Conservation (phyloP, 2,329 filamentous ascomycete genomes). For the Hypoxylon sp. region DNA sequence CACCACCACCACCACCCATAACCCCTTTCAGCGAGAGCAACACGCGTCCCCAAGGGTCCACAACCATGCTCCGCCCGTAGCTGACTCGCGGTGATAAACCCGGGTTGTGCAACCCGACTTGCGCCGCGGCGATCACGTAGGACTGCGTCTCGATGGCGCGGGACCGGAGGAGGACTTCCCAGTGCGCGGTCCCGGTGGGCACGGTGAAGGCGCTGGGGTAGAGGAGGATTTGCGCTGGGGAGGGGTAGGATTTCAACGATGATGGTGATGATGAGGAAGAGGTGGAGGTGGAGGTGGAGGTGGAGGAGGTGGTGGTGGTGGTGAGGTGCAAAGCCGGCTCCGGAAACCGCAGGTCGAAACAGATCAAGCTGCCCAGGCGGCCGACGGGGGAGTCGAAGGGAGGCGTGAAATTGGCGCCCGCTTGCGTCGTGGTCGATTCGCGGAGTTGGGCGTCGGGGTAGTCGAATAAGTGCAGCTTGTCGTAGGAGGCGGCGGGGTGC, state of each 20-base stretch:
- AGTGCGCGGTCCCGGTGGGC: conserved; percentile 87
- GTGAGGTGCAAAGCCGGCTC: conserved; percentile 78
- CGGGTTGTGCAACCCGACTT: conserved; percentile 78
- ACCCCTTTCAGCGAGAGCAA: conserved; percentile 74
- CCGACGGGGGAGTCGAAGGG: conserved; percentile 84
- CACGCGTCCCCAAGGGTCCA: conserved; percentile 89
- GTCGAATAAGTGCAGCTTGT: conserved; percentile 95
- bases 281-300: conserved; percentile 53
- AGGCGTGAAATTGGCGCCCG: conserved; percentile 72
- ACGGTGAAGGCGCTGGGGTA: conserved; percentile 95
- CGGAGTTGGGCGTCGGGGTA: conserved; percentile 62
- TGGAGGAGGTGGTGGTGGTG: neutral
- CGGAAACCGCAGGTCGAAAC: conserved; percentile 91
- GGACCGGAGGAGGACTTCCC: conserved; percentile 83
- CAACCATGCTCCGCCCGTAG: conserved; percentile 88
- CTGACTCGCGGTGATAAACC: conserved; percentile 70
- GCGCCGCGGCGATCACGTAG: conserved; percentile 89
- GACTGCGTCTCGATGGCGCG: conserved; percentile 91
- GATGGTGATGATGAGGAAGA: neutral
- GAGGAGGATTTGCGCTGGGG: conserved; percentile 79
- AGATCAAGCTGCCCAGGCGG: conserved; percentile 84
- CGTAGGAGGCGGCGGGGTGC: conserved; percentile 69
- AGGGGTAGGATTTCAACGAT: conserved; percentile 6
- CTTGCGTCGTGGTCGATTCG: conserved; percentile 74
- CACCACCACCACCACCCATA: conserved; percentile 51